These are phyloP conservation scores for Penicillium sp. DNA, from an alignment of 2,329 filamentous ascomycete species.

Conservation along the genomic window DNA sequence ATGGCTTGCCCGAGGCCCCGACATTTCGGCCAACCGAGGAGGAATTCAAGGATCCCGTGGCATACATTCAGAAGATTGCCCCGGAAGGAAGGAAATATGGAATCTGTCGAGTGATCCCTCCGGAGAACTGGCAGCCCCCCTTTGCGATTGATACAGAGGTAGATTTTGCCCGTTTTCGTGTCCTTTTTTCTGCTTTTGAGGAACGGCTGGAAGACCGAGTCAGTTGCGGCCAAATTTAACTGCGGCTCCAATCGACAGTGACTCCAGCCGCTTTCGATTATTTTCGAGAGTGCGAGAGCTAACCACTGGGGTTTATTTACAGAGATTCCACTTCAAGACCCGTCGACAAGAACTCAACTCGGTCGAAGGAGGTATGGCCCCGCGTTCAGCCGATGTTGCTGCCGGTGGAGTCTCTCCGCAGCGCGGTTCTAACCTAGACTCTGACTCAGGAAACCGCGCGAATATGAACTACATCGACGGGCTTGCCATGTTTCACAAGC, in stretches of 20 bases:
- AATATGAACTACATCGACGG: constrained; percentile 96
- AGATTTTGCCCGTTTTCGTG: constrained; percentile 35
- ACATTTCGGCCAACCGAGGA: constrained; percentile 88
- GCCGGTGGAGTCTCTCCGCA: constrained; percentile 32
- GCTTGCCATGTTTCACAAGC: constrained; percentile 93
- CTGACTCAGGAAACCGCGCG: constrained; percentile 75
- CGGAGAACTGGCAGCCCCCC: constrained; percentile 87
- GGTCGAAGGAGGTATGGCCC: constrained; percentile 82
- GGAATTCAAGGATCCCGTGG: constrained; percentile 91
- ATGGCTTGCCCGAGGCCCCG: constrained; percentile 85
- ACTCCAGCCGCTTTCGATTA: neutral
- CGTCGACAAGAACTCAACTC: constrained; percentile 96
- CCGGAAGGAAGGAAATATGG: constrained; percentile 85
- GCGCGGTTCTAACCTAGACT: constrained; percentile 43
- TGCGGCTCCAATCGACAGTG: neutral
- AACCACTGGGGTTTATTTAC: constrained; percentile 26
- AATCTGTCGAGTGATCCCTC: constrained; percentile 93
- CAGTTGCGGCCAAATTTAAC: neutral
- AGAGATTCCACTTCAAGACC: constrained; percentile 97
- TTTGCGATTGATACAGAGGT: constrained; percentile 98
- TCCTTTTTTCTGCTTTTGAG: neutral
- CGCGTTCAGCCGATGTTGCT: constrained; percentile 32
- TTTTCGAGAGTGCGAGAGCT: constrained; percentile 22
- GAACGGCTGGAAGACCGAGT: neutral
- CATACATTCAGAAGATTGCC: constrained; percentile 89